Conservation (phyloP, 768 basidiomycete genomes). For the Agrocybe chaxingu region DNA sequence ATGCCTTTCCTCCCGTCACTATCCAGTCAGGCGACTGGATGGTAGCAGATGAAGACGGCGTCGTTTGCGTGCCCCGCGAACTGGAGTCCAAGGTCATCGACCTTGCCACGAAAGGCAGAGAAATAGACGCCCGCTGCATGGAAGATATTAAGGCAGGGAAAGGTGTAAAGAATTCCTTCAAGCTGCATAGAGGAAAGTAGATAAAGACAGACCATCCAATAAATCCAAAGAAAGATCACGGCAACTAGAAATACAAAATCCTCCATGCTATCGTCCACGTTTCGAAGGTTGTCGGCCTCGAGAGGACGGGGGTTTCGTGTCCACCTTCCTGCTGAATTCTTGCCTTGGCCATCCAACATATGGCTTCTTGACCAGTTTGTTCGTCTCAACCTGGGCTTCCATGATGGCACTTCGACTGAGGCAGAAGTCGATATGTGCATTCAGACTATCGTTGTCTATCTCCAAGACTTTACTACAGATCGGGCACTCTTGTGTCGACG, state of each 20-base stretch:
- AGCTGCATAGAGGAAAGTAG: constrained; percentile 59
- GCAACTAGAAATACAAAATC: constrained; percentile 12
- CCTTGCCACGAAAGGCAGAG: constrained; percentile 53
- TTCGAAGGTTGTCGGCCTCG: constrained; percentile 12
- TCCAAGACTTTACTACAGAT: constrained; percentile 61
- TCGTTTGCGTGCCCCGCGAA: constrained; percentile 70
- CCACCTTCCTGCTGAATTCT: constrained; percentile 11
- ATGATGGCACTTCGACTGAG: constrained; percentile 75
- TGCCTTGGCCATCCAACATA: constrained; percentile 17
- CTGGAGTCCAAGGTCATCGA: constrained; percentile 54
- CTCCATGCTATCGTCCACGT: constrained; percentile 7
- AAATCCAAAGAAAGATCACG: neutral
- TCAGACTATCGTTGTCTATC: constrained; percentile 75
- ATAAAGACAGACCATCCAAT: neutral
- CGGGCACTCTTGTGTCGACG: constrained; percentile 58
- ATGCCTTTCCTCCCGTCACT: constrained; percentile 48
- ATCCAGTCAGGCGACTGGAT: constrained; percentile 80
- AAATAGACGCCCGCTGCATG: constrained; percentile 70
- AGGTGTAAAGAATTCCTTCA: constrained; percentile 77
- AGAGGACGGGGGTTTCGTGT: constrained; percentile 2
- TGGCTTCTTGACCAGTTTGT: constrained; percentile 9
- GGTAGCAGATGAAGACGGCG: constrained; percentile 86
- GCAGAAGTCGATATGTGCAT: constrained; percentile 89
- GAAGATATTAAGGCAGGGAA: constrained; percentile 72
- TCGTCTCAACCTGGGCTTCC: constrained; percentile 56